Base-by-base conservation (phyloP, 805 yeast species). In the Sugiyamaella americana region DNA sequence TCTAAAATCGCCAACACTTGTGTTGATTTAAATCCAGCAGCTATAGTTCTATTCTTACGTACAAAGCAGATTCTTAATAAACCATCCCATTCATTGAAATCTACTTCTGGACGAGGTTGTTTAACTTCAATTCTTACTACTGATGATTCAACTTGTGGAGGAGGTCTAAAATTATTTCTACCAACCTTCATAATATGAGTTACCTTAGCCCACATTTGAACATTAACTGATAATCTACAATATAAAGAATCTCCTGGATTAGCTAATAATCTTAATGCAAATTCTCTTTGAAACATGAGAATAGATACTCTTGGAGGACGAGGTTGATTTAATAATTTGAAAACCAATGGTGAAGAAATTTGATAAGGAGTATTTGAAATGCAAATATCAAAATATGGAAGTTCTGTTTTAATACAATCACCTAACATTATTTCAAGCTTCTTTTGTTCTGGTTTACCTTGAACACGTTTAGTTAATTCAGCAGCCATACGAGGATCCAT, bases 401-500 rank as follows among this genome's bases (percentile, higher is more conserved):
- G 70, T 40, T 93, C 97, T 2, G 95, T 80, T 67, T 93, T 93
- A 80, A 93, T 91, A 64, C 88, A 89, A 68, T 93, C 98, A 17
- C 98, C 98, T 53, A 93, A 73, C 59, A 91, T 69, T 49, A 93
- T 87, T 53, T 93, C 98, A 47, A 93, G 72, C 63, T 88, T 89
- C 68, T 87, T 87, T 64, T 88, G 93, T 47, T 77, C 83, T 1
- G 96, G 89, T n/a, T 94, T 91, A 10, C 97, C 97, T 60, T 87
- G 96, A 13, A 93, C 98, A 72, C 98, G 82, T 65, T 93, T 93
- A 8, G 97, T 87, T 58, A 93, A 73, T 67, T 93, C 98, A 0
- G 98, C 98, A 2, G 98, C 98, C 98, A 93, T 93, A 69, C 97
- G 75, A n/a, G 98, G 98, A 69, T 93, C 98, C 87, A 89, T 89